Conservation (phyloP, 441 rosid genomes). For the Pelargonium australe region DNA sequence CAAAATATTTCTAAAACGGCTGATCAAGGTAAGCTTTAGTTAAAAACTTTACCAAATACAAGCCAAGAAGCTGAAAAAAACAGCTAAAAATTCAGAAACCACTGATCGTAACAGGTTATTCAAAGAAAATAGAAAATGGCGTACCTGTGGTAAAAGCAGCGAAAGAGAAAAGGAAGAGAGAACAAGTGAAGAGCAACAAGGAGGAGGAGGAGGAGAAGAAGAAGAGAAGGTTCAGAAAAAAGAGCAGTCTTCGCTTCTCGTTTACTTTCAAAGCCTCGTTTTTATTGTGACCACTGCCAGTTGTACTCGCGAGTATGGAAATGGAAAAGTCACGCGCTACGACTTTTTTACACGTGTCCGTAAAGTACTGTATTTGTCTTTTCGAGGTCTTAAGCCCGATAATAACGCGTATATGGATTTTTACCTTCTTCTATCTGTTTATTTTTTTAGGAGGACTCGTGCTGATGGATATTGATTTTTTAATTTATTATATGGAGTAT, state of each 20-base stretch:
- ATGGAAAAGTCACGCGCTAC: constrained; percentile 11
- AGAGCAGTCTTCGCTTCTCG: constrained; percentile 29
- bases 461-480: no score
- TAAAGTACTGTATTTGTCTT: constrained; percentile 4
- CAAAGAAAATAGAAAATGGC: no score
- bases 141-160: background rate
- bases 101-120: constrained; percentile 14
- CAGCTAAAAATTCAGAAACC: background rate
- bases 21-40: constrained; percentile 15
- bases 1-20: constrained; percentile 5
- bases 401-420: no score
- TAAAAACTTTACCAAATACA: constrained; percentile 17
- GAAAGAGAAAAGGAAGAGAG: background rate
- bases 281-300: constrained; percentile 25
- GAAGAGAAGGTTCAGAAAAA: constrained; percentile 9
- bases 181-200: background rate
- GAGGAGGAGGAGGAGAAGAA: background rate
- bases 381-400: constrained; percentile 2
- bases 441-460: no score
- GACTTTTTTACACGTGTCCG: constrained; percentile 15
- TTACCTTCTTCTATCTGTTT: no score
- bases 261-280: constrained; percentile 32
- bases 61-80: background rate
- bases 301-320: constrained; percentile 18
- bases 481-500: no score